Conservation (phyloP, 805 yeast genomes). For the Cyberlindnera xishuangbannaensis region DNA sequence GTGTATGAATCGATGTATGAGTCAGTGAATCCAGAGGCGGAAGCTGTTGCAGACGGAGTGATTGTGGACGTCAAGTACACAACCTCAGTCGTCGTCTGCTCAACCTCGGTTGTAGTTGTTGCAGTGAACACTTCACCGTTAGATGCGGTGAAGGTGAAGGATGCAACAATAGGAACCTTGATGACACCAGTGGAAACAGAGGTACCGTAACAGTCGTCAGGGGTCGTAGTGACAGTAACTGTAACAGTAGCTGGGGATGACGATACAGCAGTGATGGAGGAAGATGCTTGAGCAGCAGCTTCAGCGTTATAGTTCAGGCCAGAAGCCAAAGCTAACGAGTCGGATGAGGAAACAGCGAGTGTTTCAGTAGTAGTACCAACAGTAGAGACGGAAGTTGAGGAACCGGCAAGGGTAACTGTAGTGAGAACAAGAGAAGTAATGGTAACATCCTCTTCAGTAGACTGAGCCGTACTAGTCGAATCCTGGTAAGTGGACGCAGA, state of each 20-base stretch:
- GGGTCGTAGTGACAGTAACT: conserved; percentile 20
- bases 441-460: conserved; percentile 27
- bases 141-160: conserved; percentile 23
- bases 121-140: conserved; percentile 21
- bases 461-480: conserved; percentile 4
- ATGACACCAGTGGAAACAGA: conserved; percentile 13
- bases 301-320: conserved; percentile 8
- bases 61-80: conserved; percentile 17
- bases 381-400: conserved; percentile 36
- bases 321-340: conserved; percentile 1
- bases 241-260: conserved; percentile 15
- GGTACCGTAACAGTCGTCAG: conserved; percentile 13
- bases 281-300: conserved; percentile 4
- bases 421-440: conserved; percentile 39
- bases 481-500: conserved; percentile 9
- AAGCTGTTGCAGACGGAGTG: conserved; percentile 8
- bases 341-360: conserved; percentile 4
- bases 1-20: conserved; percentile 6
- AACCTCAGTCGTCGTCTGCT: conserved; percentile 20
- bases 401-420: conserved; percentile 23
- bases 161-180: conserved; percentile 18
- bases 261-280: conserved; percentile 1
- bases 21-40: conserved; percentile 1
- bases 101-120: conserved; percentile 22
- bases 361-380: conserved; percentile 20